These are phyloP conservation scores for Dipteronia dyeriana DNA, from an alignment of 345 rosid genomes.

Conservation along the genomic window DNA sequence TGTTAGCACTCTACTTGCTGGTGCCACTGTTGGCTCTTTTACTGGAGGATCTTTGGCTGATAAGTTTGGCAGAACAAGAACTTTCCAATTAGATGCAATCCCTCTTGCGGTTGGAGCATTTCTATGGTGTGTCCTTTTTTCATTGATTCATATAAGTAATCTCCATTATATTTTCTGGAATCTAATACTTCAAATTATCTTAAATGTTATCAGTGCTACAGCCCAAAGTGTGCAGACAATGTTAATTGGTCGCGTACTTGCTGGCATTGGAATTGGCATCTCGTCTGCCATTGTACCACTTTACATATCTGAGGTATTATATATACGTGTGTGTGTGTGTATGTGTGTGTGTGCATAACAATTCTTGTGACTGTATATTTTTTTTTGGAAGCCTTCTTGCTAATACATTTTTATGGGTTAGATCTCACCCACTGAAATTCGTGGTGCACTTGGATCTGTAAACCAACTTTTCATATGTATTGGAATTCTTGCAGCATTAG, in stretches of 20 bases:
- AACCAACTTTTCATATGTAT: constrained; percentile 96
- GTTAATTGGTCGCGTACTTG: constrained; percentile 94
- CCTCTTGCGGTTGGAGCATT: constrained; percentile 87
- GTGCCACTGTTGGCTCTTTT: constrained; percentile 95
- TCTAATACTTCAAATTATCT: constrained; percentile 22
- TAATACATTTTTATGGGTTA: constrained; percentile 37
- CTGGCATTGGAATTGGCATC: constrained; percentile 98
- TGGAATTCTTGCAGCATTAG: constrained; percentile 93
- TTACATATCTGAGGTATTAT: constrained; percentile 90
- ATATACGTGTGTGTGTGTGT: neutral
- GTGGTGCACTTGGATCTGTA: constrained; percentile 95
- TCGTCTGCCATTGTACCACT: constrained; percentile 96
- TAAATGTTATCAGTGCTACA: constrained; percentile 60
- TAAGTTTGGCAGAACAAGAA: constrained; percentile 89
- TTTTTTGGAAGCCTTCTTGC: constrained; percentile 7
- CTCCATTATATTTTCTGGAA: constrained; percentile 5
- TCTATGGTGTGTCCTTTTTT: constrained; percentile 55
- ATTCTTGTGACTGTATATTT: constrained; percentile 9
- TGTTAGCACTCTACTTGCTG: constrained; percentile 94
- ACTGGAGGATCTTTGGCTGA: constrained; percentile 96
- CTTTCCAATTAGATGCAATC: constrained; percentile 91
- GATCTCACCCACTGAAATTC: constrained; percentile 99
- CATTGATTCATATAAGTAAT: neutral
- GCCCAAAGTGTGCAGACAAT: constrained; percentile 88
- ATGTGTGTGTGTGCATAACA: neutral